Base-by-base conservation (phyloP, 2,329 filamentous ascomycete genomes). In the Fusarium hostae region DNA sequence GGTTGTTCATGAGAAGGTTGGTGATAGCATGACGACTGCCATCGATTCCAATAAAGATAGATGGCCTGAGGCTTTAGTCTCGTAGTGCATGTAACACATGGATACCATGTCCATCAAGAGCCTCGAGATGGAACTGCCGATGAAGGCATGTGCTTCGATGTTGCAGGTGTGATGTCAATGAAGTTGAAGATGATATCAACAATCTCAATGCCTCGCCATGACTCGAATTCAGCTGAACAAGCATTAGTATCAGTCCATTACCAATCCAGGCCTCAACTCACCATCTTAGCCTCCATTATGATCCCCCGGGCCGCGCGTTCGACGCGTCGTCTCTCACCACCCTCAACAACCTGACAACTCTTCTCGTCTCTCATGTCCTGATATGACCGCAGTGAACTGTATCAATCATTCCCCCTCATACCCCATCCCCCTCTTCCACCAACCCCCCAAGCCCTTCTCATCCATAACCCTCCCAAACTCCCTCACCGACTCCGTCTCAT, bases 381-480 rank as follows among this genome's bases (percentile, higher is more conserved):
- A 7, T 18, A 24, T 34, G 3, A 16, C 16, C n/a, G 34, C 15
- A 4, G 18, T 13, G 4, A 20, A 16, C 32, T 26, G 9, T 9
- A 1, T 16, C 48, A 16, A 16, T 56, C 13, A 56, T 10, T 35
- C 52, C 28, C 52, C 50, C 13, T 70, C 73, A 51, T 83, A 91
- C 16, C 90, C 89, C 91, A 93, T 93, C 1, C 85, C 90, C 51
- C 82, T 85, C 75, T 87, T 87, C 90, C 91, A 94, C 92, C 92
- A 94, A 0, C 75, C 78, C 71, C 84, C 83, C 9, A 93, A 78
- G 0, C 90, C 89, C 51, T 86, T 83, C 39, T 82, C 76, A 59
- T 90, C 84, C 90, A 94, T 92, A 22, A 83, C 80, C 32, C 79
- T 80, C 2, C 86, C 89, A 79, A 93, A 93, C 16, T 89, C 89